Evolutionary conservation across 1,284 basidiomycete genomes (phyloP), one percentile per base, ranked within the genome.

Genomic region (Ceratobasidium sp.): DNA sequence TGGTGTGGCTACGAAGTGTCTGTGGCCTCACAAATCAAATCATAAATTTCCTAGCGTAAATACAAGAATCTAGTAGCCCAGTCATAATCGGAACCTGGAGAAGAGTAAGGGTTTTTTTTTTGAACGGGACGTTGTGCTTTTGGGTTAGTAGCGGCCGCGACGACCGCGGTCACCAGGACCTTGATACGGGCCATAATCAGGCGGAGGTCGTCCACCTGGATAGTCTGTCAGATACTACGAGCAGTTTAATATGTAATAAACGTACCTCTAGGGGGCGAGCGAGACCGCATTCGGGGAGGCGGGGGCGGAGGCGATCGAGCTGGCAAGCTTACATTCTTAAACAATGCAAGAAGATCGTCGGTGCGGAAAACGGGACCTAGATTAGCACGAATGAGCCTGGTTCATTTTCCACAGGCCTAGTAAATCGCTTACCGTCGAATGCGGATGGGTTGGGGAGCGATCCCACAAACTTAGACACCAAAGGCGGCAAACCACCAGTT

Each of bases 321-420:
- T 4, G 93, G 92, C 73, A 95, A 92, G 25, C 91, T 89, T 65
- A 92, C 92, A 81, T 89, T 92, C 61, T 90, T 87, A 82, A 95
- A 90, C 29, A 95, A 82, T 78, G 91, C 91, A 88, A 97, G 91
- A 44, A 96, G 86, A 83, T 96, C 95, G 66, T 96, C 95, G 1
- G 92, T 92, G 71, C 93, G 88, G 86, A 96, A 96, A 49, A 95
- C 88, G 19, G 95, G 95, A 1, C 95, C 95, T 95, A 79, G 57
- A 78, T 80, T 51, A 71, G 34, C 44, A 37, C 76, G 46, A 70
- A 52, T 76, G 61, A 75, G 81, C 61, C 43, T 29, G 7, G 40
- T 4, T 69, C 32, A 69, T 13, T 44, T 15, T 46, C 22, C 22
- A 40, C 29, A n/a, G 43, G 29, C 19, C 8, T 43, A 52, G 29